A percentile compares a stretch with the other conserved stretches of the same genome.
phyloP scores from a whole-genome alignment of 208 protist species.

The Crithidia bombi region DNA sequence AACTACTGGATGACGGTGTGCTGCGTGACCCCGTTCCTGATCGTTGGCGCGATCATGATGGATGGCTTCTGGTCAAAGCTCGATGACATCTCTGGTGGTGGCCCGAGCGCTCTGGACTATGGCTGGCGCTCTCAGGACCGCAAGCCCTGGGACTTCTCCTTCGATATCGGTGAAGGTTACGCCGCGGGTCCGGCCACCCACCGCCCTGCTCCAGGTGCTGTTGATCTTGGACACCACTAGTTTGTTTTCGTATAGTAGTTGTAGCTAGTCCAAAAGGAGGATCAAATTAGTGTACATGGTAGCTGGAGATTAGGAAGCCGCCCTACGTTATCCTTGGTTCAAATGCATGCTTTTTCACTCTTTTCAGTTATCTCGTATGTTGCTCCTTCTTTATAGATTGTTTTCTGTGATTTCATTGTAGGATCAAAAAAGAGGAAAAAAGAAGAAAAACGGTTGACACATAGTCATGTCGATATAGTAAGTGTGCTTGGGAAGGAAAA shows the following conservation, averaged over 20 bases:
- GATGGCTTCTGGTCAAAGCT: constrained; percentile 86
- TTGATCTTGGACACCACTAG: constrained; percentile 80
- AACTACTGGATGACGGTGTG: constrained; percentile 81
- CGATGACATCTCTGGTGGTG: constrained; percentile 82
- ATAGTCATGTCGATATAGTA: not conserved
- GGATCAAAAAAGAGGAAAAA: constrained; percentile 16
- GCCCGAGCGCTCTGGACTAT: constrained; percentile 77
- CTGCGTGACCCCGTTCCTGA: constrained; percentile 55
- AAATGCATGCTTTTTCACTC: constrained; percentile 12
- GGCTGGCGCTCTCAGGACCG: constrained; percentile 74
- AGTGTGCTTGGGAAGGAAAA: too few species aligned
- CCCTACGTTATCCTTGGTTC: constrained; percentile 11
- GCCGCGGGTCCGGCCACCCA: constrained; percentile 72
- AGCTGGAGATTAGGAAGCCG: constrained; percentile 16
- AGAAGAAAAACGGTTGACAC: not conserved
- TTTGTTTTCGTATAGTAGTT: not conserved
- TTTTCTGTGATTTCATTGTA: constrained; percentile 33
- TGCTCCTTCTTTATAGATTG: constrained; percentile 2
- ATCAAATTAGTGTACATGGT: constrained; percentile 15
- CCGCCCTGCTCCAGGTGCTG: constrained; percentile 75
- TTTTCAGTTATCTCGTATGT: constrained; percentile 10
- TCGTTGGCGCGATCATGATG: constrained; percentile 79
- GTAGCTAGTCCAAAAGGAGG: constrained; percentile 9
- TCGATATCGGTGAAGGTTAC: constrained; percentile 89
- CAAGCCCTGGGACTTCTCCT: constrained; percentile 90